phyloP scores from a whole-genome alignment of 768 basidiomycete genomes.

The Jaapia argillacea region DNA sequence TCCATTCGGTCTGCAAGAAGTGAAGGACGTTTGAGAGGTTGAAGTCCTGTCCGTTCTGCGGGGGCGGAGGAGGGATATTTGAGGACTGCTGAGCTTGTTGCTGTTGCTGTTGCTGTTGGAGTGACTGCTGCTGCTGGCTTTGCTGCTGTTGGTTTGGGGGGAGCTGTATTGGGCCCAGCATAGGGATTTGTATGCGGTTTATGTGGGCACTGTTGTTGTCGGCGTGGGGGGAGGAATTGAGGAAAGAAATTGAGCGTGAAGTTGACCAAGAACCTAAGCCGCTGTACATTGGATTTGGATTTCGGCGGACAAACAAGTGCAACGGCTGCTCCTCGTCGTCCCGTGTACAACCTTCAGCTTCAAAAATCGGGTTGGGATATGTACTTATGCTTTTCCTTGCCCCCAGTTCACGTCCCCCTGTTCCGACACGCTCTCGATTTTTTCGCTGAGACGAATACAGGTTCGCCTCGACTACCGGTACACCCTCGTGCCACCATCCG shows the following conservation, averaged over 20 bases:
- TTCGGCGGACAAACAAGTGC: too few species aligned
- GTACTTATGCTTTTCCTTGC: too few species aligned
- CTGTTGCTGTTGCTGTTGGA: slow-evolving; percentile 41
- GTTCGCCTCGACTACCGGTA: too few species aligned
- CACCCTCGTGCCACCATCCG: too few species aligned
- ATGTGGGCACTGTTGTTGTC: background rate
- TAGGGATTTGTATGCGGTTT: slow-evolving; percentile 41
- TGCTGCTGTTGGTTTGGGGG: slow-evolving; percentile 36
- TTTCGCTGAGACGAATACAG: too few species aligned
- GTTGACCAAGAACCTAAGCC: too few species aligned
- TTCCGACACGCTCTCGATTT: too few species aligned
- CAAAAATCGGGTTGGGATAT: too few species aligned
- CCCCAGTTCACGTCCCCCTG: too few species aligned
- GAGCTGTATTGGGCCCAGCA: slow-evolving; percentile 64
- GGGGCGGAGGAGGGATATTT: slow-evolving; percentile 62
- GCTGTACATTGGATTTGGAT: too few species aligned
- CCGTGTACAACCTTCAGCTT: too few species aligned
- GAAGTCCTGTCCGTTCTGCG: slow-evolving; percentile 85
- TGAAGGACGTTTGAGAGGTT: slow-evolving; percentile 92
- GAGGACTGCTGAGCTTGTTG: slow-evolving; percentile 37
- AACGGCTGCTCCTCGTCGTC: too few species aligned
- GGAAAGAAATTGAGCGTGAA: slow-evolving; percentile 9
- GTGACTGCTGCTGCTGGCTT: slow-evolving; percentile 44
- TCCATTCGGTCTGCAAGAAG: slow-evolving; percentile 97
- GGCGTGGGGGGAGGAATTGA: slow-evolving; percentile 6